phyloP scores from a whole-genome alignment of 2,329 filamentous ascomycete species.

The Colletotrichum gloeosporioides region DNA sequence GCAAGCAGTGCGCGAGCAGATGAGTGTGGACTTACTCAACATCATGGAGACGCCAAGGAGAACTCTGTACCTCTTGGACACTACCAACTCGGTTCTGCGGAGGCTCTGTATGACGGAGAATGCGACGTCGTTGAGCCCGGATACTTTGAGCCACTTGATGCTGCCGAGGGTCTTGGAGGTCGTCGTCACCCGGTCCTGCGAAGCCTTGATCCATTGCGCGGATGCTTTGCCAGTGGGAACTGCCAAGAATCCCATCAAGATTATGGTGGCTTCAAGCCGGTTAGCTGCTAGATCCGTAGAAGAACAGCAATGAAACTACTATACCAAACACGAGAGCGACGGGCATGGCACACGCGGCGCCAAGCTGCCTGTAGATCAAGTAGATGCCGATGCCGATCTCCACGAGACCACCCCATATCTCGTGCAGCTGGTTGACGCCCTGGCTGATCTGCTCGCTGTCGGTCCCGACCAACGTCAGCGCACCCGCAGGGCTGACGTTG shows the following conservation, averaged over 20 bases:
- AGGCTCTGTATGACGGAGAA: constrained; percentile 25
- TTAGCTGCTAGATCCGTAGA: neutral
- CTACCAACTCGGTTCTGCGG: constrained; percentile 25
- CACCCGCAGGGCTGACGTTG: constrained; percentile 23
- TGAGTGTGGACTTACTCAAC: constrained; percentile 12
- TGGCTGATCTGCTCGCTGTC: constrained; percentile 30
- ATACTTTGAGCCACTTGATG: constrained; percentile 58
- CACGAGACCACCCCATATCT: constrained; percentile 27
- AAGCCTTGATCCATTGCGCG: constrained; percentile 53
- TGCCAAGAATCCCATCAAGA: constrained; percentile 34
- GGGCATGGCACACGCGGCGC: constrained; percentile 45
- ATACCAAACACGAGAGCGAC: constrained; percentile 50
- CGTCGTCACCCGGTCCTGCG: constrained; percentile 52
- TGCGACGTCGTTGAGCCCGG: constrained; percentile 48
- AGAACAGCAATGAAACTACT: constrained; percentile 8
- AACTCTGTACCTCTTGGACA: constrained; percentile 26
- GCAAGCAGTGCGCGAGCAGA: neutral
- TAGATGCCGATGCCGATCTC: constrained; percentile 32
- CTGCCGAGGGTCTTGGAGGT: constrained; percentile 52
- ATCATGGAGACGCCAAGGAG: constrained; percentile 22
- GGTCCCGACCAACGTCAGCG: constrained; percentile 31
- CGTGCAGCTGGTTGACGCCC: constrained; percentile 24
- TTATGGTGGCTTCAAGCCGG: constrained; percentile 30
- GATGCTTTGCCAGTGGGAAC: constrained; percentile 34
- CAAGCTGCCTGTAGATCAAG: constrained; percentile 37